phyloP scores from a whole-genome alignment of 2,329 filamentous ascomycete species.

The Colletotrichum brevisporum region DNA sequence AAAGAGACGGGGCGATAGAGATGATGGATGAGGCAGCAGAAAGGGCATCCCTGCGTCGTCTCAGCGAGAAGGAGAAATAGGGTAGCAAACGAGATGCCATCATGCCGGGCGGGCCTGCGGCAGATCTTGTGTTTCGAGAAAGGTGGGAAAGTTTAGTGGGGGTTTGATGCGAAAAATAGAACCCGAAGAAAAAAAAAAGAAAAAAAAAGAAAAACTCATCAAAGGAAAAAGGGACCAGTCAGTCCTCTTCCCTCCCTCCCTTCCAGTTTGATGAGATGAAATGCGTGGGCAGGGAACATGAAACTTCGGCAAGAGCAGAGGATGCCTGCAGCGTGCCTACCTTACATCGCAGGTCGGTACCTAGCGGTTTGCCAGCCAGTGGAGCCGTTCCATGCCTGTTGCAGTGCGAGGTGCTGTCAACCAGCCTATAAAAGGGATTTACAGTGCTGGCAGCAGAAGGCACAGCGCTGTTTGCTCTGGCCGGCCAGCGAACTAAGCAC shows the following conservation, averaged over 20 bases:
- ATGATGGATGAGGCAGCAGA: neutral
- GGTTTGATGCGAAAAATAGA: slow-evolving; percentile 33
- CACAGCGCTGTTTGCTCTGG: neutral
- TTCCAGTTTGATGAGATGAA: slow-evolving; percentile 27
- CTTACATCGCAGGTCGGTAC: neutral
- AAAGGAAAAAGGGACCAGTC: neutral
- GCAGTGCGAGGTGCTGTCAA: too few species aligned
- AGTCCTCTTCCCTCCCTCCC: neutral
- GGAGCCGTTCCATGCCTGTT: neutral
- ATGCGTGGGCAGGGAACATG: slow-evolving; percentile 34
- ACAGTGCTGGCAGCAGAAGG: neutral
- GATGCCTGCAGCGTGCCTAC: slow-evolving; percentile 10
- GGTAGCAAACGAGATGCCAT: slow-evolving; percentile 10
- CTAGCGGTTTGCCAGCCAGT: slow-evolving; percentile 7
- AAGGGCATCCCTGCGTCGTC: slow-evolving; percentile 16
- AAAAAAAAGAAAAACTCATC: neutral
- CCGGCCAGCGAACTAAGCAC: neutral
- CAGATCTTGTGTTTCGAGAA: slow-evolving; percentile 39
- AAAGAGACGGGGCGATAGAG: slow-evolving; percentile 25
- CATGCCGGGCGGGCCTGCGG: slow-evolving; percentile 30
- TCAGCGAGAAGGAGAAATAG: neutral
- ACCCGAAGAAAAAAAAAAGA: slow-evolving; percentile 8
- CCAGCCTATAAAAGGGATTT: too few species aligned
- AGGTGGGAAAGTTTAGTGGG: slow-evolving; percentile 23
- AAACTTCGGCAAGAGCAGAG: slow-evolving; percentile 33